Conservation (phyloP, 345 rosid genomes). For the Lepidium didymum region DNA sequence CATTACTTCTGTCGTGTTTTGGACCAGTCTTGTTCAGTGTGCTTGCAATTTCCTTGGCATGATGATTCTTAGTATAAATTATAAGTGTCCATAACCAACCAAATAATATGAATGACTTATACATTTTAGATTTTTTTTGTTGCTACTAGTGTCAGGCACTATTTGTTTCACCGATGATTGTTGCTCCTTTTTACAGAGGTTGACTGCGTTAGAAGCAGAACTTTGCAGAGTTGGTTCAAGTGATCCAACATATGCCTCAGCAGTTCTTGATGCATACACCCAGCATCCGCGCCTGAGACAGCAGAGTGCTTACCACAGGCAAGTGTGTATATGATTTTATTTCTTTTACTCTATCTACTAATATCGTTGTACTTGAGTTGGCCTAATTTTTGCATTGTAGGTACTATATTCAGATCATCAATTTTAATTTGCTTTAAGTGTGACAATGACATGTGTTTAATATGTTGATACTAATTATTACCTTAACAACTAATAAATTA, state of each 20-base stretch:
- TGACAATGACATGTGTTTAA: no score
- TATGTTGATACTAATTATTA: no score
- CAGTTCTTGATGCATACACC: constrained; percentile 47
- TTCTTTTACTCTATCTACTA: neutral
- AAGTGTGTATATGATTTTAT: constrained; percentile 23
- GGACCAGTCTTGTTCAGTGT: neutral
- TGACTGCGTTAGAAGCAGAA: constrained; percentile 54
- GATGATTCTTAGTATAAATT: neutral
- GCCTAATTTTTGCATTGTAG: neutral
- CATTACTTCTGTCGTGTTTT: neutral
- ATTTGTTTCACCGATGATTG: neutral
- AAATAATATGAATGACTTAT: neutral
- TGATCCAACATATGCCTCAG: constrained; percentile 44
- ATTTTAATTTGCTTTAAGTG: no score
- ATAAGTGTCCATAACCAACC: neutral
- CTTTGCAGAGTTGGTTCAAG: constrained; percentile 38
- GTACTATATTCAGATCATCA: neutral
- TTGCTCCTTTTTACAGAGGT: constrained; percentile 39
- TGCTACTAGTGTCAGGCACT: neutral
- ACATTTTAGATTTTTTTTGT: neutral
- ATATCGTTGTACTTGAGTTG: neutral
- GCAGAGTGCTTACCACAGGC: constrained; percentile 58
- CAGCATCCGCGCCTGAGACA: constrained; percentile 51
- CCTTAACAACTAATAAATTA: no score
- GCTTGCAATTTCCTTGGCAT: neutral